A percentile compares a stretch with the other conserved stretches of the same genome.
Evolutionary conservation across 2,329 filamentous ascomycete species (phyloP).

Genomic region (Rugonectria rugulosa): DNA sequence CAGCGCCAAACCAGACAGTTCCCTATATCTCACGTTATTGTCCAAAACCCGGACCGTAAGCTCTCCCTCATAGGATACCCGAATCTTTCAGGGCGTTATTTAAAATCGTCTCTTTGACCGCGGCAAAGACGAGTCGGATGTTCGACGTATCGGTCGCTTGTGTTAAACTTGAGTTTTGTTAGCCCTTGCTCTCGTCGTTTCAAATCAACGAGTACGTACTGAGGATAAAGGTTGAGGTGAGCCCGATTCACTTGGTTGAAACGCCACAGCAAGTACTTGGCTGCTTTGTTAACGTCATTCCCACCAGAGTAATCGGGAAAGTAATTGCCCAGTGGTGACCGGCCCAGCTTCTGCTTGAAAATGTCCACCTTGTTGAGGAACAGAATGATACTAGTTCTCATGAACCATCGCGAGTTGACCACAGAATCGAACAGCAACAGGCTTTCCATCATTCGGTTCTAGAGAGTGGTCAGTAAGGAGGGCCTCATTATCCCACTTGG

Average conservation of each 20-base stretch:
- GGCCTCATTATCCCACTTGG: background rate
- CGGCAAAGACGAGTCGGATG: slow-evolving; percentile 95
- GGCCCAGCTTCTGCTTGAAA: slow-evolving; percentile 91
- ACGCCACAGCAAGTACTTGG: slow-evolving; percentile 96
- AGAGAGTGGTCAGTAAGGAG: slow-evolving; percentile 21
- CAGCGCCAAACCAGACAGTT: slow-evolving; percentile 35
- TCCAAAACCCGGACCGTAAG: slow-evolving; percentile 25
- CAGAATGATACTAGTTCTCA: slow-evolving; percentile 97
- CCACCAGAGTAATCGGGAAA: slow-evolving; percentile 98
- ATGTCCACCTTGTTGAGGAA: slow-evolving; percentile 99
- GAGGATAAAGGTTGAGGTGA: slow-evolving; percentile 95
- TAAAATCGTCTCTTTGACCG: slow-evolving; percentile 97
- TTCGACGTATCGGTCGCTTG: slow-evolving; percentile 99
- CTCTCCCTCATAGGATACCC: slow-evolving; percentile 77
- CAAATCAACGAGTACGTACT: slow-evolving; percentile 67
- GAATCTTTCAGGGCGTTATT: slow-evolving; percentile 99
- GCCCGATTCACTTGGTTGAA: slow-evolving; percentile 99
- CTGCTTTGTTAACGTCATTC: slow-evolving; percentile 96
- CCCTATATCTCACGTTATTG: slow-evolving; percentile 34
- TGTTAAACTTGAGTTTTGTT: slow-evolving; percentile 71
- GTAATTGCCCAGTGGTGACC: slow-evolving; percentile 91
- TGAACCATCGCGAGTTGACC: slow-evolving; percentile 98
- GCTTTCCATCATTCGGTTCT: slow-evolving; percentile 99
- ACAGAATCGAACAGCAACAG: slow-evolving; percentile 96
- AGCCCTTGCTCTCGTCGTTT: slow-evolving; percentile 13